These are phyloP conservation scores for Tilletia walkeri DNA, from an alignment of 1,284 basidiomycete species.

Conservation along the genomic window DNA sequence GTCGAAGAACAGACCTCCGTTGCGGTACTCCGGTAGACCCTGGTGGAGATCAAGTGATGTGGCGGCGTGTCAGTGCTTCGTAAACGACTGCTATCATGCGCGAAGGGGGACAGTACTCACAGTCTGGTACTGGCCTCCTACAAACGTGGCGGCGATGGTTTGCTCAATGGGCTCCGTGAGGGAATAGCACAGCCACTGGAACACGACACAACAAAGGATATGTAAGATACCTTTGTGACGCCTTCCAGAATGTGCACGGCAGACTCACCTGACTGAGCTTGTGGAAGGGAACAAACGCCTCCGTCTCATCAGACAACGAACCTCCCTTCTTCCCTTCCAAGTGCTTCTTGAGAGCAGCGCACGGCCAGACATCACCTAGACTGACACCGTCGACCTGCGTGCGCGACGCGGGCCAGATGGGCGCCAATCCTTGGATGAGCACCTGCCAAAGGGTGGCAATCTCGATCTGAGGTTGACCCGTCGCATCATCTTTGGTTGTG, in stretches of 20 bases:
- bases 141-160: conserved; percentile 71
- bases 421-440: conserved; percentile 76
- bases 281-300: conserved; percentile 85
- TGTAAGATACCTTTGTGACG: too few species aligned
- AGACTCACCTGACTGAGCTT: conserved; percentile 63
- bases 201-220: not conserved
- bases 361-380: conserved; percentile 85
- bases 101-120: conserved; percentile 61
- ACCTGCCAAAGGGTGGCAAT: conserved; percentile 68
- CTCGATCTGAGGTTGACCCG: conserved; percentile 22
- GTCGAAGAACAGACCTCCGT: conserved; percentile 75
- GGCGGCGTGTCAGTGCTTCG: not conserved
- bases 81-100: conserved; percentile 71
- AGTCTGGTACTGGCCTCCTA: conserved; percentile 73
- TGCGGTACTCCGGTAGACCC: conserved; percentile 44
- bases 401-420: conserved; percentile 80
- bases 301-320: conserved; percentile 27
- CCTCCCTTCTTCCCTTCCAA: not conserved
- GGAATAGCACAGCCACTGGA: conserved; percentile 66
- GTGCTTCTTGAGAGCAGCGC: conserved; percentile 24
- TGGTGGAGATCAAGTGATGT: not conserved
- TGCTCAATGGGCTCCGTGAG: conserved; percentile 42
- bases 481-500: conserved; percentile 50
- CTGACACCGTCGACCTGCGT: conserved; percentile 66
- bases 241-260: not conserved